Percentiles rank a stretch among this genome's conserved stretches.
These are phyloP conservation scores for Asterella californica DNA, from an alignment of 225 moss, liverwort and hornwort species.

Conservation along the genomic window DNA sequence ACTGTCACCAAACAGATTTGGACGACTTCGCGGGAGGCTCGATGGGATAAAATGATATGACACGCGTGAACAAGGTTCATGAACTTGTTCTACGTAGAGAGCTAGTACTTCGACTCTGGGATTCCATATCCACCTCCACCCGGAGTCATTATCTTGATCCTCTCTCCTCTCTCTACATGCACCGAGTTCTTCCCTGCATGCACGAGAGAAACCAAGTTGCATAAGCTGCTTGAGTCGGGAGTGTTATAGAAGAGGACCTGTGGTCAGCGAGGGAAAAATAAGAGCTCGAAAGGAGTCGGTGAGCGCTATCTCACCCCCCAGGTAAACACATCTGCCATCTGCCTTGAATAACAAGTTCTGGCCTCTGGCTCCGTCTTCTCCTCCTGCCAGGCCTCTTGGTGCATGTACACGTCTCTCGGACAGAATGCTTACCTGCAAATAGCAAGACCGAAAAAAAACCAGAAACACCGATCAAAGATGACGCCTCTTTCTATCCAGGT, in stretches of 20 bases:
- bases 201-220: neutral
- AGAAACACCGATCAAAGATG: neutral
- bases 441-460: neutral
- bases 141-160: constrained; percentile 81
- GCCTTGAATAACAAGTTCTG: constrained; percentile 66
- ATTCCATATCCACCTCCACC: constrained; percentile 94
- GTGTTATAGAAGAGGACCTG: neutral
- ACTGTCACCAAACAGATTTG: no score
- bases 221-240: neutral
- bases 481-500: neutral
- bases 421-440: constrained; percentile 64
- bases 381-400: constrained; percentile 82
- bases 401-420: constrained; percentile 95
- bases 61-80: no score
- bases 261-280: neutral
- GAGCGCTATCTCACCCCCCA: constrained; percentile 53
- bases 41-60: no score
- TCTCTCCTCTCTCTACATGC: constrained; percentile 77
- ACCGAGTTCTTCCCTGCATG: constrained; percentile 78
- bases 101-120: neutral
- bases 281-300: neutral
- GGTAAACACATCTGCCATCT: constrained; percentile 73
- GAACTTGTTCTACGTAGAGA: no score
- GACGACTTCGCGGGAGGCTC: no score
- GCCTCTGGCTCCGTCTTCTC: constrained; percentile 72